Percentiles rank a stretch among this genome's conserved stretches.
Evolutionary conservation across 148 eudicot genomes (phyloP).

Genomic region (Camellia granthamiana): DNA sequence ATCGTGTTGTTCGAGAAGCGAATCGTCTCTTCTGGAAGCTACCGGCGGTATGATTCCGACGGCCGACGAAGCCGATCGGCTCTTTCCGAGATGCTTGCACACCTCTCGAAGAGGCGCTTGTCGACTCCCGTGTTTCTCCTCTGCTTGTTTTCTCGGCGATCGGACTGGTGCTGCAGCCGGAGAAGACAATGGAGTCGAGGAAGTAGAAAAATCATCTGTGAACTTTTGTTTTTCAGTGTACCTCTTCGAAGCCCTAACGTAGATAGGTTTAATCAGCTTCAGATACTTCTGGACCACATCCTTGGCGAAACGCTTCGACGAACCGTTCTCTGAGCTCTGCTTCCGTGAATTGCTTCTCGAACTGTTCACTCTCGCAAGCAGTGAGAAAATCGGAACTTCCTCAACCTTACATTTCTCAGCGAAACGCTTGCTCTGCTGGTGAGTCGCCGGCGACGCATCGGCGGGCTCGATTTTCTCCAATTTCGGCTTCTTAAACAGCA

Average conservation of each 20-base stretch:
- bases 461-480: slow-evolving; percentile 12
- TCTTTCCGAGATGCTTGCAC: slow-evolving; percentile 38
- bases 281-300: slow-evolving; percentile 41
- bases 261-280: slow-evolving; percentile 47
- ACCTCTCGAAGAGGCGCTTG: slow-evolving; percentile 30
- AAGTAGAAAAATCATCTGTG: neutral
- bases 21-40: slow-evolving; percentile 39
- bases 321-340: slow-evolving; percentile 18
- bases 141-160: slow-evolving; percentile 22
- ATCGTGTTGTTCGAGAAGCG: slow-evolving; percentile 41
- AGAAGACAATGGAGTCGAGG: slow-evolving; percentile 26
- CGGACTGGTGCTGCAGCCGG: slow-evolving; percentile 19
- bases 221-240: slow-evolving; percentile 8
- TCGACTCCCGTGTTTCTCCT: slow-evolving; percentile 18
- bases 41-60: slow-evolving; percentile 27
- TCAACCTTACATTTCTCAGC: slow-evolving; percentile 17
- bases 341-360: slow-evolving; percentile 23
- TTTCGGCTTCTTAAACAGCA: slow-evolving; percentile 33
- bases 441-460: neutral
- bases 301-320: slow-evolving; percentile 25
- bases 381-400: slow-evolving; percentile 18
- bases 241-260: slow-evolving; percentile 36
- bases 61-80: slow-evolving; percentile 48
- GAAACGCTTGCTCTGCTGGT: slow-evolving; percentile 23
- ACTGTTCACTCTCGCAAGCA: slow-evolving; percentile 30